Evolutionary conservation across 768 basidiomycete species (phyloP).

Genomic region (Udeniomyces megalosporus): DNA sequence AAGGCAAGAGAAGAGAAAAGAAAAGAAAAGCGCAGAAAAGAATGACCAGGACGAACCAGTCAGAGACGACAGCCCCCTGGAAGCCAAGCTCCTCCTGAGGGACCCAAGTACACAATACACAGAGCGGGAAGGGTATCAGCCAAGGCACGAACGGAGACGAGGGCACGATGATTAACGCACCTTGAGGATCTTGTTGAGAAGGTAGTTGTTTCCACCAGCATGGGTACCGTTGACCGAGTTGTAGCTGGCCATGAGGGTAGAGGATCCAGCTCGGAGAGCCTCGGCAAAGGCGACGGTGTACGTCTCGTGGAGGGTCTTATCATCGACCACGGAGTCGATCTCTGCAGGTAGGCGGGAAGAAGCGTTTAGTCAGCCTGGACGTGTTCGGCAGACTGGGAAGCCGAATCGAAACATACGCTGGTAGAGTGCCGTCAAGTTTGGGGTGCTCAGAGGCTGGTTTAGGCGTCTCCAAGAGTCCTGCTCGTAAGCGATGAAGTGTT

Average conservation of each 20-base stretch:
- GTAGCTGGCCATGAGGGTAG: neutral
- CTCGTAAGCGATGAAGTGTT: conserved; percentile 29
- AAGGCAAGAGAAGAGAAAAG: neutral
- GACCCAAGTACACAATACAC: no score
- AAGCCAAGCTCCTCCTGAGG: no score
- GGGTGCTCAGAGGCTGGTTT: neutral
- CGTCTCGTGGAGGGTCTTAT: conserved; percentile 28
- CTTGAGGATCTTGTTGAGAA: conserved; percentile 28
- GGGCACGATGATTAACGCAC: no score
- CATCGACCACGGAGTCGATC: conserved; percentile 19
- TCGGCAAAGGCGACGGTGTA: conserved; percentile 31
- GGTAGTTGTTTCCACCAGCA: conserved; percentile 25
- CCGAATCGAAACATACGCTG: no score
- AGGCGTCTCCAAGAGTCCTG: conserved; percentile 23
- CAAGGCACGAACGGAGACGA: no score
- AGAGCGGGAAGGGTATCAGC: no score
- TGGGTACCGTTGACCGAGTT: conserved; percentile 28
- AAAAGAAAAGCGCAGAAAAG: neutral
- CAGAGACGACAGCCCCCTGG: neutral
- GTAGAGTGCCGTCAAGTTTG: conserved; percentile 10
- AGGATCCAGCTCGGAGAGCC: conserved; percentile 24
- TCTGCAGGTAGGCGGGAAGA: no score
- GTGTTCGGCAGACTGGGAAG: conserved; percentile 17
- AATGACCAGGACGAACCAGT: neutral
- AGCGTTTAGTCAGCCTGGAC: neutral